Evolutionary conservation across 352 stramenopile species (phyloP), one percentile per base, ranked within the genome.

Genomic region (Globisporangium radiosum): DNA sequence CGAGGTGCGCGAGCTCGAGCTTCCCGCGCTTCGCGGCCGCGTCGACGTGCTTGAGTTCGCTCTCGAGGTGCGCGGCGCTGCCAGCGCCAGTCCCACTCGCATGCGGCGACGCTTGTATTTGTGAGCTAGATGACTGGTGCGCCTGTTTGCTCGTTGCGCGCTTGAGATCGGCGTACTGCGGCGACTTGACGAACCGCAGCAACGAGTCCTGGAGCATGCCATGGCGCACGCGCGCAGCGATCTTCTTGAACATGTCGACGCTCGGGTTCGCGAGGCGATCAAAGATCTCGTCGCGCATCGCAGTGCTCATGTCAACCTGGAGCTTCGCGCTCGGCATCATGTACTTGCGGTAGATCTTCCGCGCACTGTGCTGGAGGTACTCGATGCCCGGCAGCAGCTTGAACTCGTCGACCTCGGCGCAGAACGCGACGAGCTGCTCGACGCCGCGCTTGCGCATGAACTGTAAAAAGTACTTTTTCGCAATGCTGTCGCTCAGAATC

Each of bases 281-380:
- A 44, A 66, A 80, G 60, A 93, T 88, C 49, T 93, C 84, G 39
- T 90, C 76, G 10, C 84, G 81, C 79, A 93, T 91, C 7, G 76
- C 71, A 7, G 72, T 82, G 63, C 77, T 89, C 81, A 93, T 93
- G 69, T 93, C 84, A 0, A 93, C 84, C 57, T 93, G 84, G 36
- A 93, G 69, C 51, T 86, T 82, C 33, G 84, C 79, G 43, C 65
- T 83, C 14, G 81, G 79, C 54, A 87, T 68, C 50, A 93, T 86
- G 59, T 93, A 93, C 64, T 93, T 93, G 53, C 80, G 77, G 56
- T 88, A 92, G 56, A 93, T 88, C 64, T 93, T 93, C 66, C 88
- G 90, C 59, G 84, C 84, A 17, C 78, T 86, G 61, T 91, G 84
- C 64, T 93, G 84, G 19, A 93, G 70, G 56, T 85, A 93, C 60